A percentile compares a stretch with the other conserved stretches of the same genome.
phyloP scores from a whole-genome alignment of 495 filamentous ascomycete species.

The Neurospora africana region DNA sequence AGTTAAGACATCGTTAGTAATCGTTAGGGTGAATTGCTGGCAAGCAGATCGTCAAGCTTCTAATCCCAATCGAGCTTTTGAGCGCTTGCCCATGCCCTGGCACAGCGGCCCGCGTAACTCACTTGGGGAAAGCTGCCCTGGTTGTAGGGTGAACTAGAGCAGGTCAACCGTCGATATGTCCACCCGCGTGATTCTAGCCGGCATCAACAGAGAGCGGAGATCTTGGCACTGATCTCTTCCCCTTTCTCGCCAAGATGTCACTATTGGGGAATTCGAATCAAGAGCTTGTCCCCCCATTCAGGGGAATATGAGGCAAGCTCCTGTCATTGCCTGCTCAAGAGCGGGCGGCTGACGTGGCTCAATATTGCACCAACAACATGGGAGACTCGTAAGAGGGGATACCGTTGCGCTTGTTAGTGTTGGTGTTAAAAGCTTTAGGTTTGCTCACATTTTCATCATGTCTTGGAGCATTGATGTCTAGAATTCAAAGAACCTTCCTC shows the following conservation, averaged over 20 bases:
- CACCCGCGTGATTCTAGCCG: neutral
- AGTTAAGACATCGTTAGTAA: neutral
- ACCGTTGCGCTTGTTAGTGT: neutral
- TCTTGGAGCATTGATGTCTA: neutral
- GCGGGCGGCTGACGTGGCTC: neutral
- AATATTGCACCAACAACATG: neutral
- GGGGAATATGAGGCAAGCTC: no score
- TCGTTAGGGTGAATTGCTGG: neutral
- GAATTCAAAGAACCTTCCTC: neutral
- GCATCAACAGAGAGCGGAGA: no score
- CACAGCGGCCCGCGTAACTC: neutral
- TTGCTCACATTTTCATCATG: neutral
- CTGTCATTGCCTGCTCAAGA: no score
- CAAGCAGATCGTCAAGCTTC: neutral
- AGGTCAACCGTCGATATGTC: neutral
- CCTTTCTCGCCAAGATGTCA: no score
- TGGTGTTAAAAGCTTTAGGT: neutral
- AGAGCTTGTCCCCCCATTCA: no score
- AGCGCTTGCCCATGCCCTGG: neutral
- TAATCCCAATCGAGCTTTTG: neutral
- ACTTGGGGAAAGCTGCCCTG: neutral
- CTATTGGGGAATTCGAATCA: no score
- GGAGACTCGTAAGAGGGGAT: neutral
- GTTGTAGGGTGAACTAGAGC: neutral
- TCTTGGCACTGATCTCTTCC: no score